These are phyloP conservation scores for Trypethelium eluteriae DNA, from an alignment of 495 filamentous ascomycete species.

Conservation along the genomic window DNA sequence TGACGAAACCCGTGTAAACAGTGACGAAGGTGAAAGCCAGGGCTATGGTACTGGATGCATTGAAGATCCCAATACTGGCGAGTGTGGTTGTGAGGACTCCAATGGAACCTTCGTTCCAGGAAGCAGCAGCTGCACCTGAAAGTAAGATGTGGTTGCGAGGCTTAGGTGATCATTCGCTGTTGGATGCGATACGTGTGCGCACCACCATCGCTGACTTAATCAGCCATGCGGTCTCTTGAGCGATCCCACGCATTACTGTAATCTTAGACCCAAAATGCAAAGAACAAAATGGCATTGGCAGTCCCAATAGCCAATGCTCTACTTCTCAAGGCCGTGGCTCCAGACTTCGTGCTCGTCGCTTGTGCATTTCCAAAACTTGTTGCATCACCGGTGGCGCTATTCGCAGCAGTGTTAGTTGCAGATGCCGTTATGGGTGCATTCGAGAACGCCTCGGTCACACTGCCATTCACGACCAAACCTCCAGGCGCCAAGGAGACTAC, in stretches of 20 bases:
- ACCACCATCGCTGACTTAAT: neutral
- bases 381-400: neutral
- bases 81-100: conserved; percentile 38
- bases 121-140: conserved; percentile 25
- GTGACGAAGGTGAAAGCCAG: conserved; percentile 26
- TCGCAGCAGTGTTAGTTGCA: neutral
- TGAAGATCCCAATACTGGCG: conserved; percentile 32
- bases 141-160: too few species aligned
- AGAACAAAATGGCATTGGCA: neutral
- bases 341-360: neutral
- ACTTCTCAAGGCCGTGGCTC: neutral
- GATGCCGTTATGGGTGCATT: neutral
- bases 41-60: conserved; percentile 35
- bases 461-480: conserved; percentile 3
- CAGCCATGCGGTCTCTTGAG: neutral
- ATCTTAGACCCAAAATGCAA: neutral
- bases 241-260: neutral
- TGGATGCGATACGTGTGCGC: neutral
- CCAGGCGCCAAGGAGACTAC: neutral
- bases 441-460: neutral
- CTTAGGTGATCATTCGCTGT: neutral
- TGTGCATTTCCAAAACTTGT: neutral
- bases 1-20: neutral
- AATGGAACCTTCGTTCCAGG: conserved; percentile 36
- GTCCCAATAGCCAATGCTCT: neutral